Percentiles rank a stretch among this genome's conserved stretches.
Conservation (phyloP, 768 basidiomycete genomes). For the Termitomyces sp. region DNA sequence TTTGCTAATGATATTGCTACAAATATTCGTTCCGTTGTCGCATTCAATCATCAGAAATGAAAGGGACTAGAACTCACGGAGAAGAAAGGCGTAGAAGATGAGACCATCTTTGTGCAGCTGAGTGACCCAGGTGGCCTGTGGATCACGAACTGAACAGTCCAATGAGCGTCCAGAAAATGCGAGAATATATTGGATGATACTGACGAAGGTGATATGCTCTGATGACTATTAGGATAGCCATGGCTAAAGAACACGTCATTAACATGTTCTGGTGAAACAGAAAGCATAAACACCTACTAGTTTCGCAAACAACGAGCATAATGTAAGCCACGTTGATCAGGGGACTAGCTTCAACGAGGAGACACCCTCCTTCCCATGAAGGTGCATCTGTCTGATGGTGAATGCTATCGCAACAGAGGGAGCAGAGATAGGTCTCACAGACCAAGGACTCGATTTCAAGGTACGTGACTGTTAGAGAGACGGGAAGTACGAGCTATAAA, state of each 20-base stretch:
- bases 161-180: background rate
- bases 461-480: constrained; percentile 25
- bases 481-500: constrained; percentile 25
- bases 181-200: constrained; percentile 8
- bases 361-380: constrained; percentile 22
- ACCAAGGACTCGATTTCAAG: constrained; percentile 28
- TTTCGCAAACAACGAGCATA: constrained; percentile 33
- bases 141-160: constrained; percentile 24
- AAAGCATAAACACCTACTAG: constrained; percentile 23
- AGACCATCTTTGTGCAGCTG: constrained; percentile 36
- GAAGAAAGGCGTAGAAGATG: constrained; percentile 35
- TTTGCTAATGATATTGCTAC: constrained; percentile 35
- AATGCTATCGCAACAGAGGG: background rate
- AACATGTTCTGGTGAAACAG: background rate
- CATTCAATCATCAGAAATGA: background rate
- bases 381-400: background rate
- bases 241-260: constrained; percentile 20
- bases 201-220: constrained; percentile 33
- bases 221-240: constrained; percentile 31
- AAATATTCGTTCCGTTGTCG: background rate
- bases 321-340: constrained; percentile 35
- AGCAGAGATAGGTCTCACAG: constrained; percentile 20
- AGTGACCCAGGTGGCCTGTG: constrained; percentile 29
- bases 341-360: constrained; percentile 25
- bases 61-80: constrained; percentile 23